Evolutionary conservation across 495 filamentous ascomycete species (phyloP).

Genomic region (Hypoxylon trugodes): DNA sequence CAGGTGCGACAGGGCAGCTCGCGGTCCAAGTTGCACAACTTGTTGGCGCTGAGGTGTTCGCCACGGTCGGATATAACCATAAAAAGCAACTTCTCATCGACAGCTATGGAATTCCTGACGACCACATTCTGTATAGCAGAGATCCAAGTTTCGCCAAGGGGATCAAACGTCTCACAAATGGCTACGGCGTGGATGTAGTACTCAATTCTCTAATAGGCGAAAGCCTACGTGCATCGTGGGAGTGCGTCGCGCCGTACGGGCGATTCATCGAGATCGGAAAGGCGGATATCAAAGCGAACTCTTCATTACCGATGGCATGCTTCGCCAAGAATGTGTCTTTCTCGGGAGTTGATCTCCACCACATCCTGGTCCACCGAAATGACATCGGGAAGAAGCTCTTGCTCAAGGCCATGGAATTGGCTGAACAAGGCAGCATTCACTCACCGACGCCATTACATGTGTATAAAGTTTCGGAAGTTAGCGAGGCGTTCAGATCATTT

Average conservation of each 20-base stretch:
- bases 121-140: background rate
- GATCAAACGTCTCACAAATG: background rate
- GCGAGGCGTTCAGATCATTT: no score
- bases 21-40: background rate
- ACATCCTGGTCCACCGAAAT: no score
- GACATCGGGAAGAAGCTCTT: no score
- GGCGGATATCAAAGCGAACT: conserved; percentile 48
- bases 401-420: no score
- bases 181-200: background rate
- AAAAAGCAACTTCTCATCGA: background rate
- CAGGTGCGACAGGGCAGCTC: background rate
- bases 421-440: no score
- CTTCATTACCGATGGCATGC: conserved; percentile 50
- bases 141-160: background rate
- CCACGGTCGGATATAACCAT: background rate
- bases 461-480: no score
- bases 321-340: conserved; percentile 50
- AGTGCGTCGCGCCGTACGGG: conserved; percentile 61
- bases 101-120: background rate
- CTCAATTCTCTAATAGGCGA: background rate
- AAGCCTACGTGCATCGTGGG: background rate
- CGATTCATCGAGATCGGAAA: conserved; percentile 67
- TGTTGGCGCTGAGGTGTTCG: background rate
- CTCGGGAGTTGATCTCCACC: conserved; percentile 48
- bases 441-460: no score